phyloP scores from a whole-genome alignment of 2,329 filamentous ascomycete genomes.

The Colletotrichum sp. region DNA sequence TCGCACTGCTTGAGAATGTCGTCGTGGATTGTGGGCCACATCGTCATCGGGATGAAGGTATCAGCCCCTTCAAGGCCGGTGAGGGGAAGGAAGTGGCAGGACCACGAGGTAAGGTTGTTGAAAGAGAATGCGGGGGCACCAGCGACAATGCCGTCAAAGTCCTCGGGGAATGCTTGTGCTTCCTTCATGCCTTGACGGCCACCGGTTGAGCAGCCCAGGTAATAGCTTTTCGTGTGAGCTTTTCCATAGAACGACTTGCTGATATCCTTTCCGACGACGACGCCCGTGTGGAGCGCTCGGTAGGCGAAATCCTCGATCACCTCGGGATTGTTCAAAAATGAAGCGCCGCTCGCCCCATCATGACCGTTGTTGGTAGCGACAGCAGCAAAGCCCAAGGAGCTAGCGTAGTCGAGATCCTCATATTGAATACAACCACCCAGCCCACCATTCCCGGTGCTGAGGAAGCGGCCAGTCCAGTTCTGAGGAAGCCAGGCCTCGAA shows the following conservation, averaged over 20 bases:
- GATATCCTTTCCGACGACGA: slow-evolving; percentile 45
- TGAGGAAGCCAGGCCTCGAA: slow-evolving; percentile 52
- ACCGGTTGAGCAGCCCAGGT: slow-evolving; percentile 55
- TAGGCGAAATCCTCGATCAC: slow-evolving; percentile 41
- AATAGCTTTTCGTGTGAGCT: slow-evolving; percentile 43
- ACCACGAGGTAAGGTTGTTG: slow-evolving; percentile 40
- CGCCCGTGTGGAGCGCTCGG: slow-evolving; percentile 33
- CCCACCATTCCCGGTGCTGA: slow-evolving; percentile 54
- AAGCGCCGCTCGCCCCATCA: slow-evolving; percentile 39
- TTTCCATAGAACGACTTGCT: slow-evolving; percentile 50
- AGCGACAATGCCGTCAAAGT: slow-evolving; percentile 49
- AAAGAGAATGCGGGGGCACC: slow-evolving; percentile 43
- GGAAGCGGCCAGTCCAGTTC: slow-evolving; percentile 47
- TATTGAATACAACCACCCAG: slow-evolving; percentile 51
- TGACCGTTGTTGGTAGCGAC: slow-evolving; percentile 56
- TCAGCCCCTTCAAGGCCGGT: slow-evolving; percentile 44
- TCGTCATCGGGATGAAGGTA: slow-evolving; percentile 34
- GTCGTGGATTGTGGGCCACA: slow-evolving; percentile 7
- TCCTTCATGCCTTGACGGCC: slow-evolving; percentile 54
- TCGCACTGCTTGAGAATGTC: slow-evolving; percentile 33
- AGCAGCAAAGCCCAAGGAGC: slow-evolving; percentile 45
- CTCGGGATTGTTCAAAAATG: slow-evolving; percentile 39
- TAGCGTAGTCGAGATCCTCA: slow-evolving; percentile 45
- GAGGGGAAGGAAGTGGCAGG: slow-evolving; percentile 33
- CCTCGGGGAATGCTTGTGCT: slow-evolving; percentile 49